Conservation (phyloP, 306 rosid genomes). For the Fragaria ananassa region DNA sequence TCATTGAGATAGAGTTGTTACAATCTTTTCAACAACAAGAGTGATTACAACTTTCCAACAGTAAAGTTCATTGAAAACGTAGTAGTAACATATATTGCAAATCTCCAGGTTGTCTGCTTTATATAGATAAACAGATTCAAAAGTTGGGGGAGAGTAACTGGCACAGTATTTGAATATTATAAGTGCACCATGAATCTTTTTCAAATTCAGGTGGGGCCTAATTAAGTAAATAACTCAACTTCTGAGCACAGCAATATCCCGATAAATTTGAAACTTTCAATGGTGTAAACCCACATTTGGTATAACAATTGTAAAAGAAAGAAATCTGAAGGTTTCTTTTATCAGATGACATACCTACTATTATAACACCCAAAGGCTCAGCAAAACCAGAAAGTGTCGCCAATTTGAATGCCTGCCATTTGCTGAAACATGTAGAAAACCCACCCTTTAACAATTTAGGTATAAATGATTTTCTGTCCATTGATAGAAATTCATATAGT, state of each 20-base stretch:
- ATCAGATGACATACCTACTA: slow-evolving; percentile 64
- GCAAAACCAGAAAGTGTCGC: slow-evolving; percentile 98
- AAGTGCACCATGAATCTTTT: not conserved
- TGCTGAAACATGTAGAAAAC: slow-evolving; percentile 44
- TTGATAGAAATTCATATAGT: slow-evolving; percentile 18
- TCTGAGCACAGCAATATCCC: not conserved
- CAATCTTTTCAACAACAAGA: not conserved
- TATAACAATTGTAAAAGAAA: not conserved
- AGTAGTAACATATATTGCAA: not conserved
- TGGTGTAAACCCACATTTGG: not conserved
- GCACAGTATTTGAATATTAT: not conserved
- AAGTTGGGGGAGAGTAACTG: not conserved
- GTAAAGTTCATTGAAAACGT: not conserved
- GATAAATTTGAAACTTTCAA: not conserved
- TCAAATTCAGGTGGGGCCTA: not conserved
- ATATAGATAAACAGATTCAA: not conserved
- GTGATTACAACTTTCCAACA: not conserved
- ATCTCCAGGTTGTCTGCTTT: not conserved
- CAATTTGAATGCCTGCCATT: slow-evolving; percentile 98
- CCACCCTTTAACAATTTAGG: slow-evolving; percentile 12
- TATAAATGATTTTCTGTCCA: slow-evolving; percentile 17
- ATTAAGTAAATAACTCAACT: not conserved
- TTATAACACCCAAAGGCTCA: slow-evolving; percentile 87
- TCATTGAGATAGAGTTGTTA: not conserved
- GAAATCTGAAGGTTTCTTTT: not conserved